Percentiles rank a stretch among this genome's conserved stretches.
phyloP scores from a whole-genome alignment of 2,329 filamentous ascomycete genomes.

The Dactylellina cionopaga region DNA sequence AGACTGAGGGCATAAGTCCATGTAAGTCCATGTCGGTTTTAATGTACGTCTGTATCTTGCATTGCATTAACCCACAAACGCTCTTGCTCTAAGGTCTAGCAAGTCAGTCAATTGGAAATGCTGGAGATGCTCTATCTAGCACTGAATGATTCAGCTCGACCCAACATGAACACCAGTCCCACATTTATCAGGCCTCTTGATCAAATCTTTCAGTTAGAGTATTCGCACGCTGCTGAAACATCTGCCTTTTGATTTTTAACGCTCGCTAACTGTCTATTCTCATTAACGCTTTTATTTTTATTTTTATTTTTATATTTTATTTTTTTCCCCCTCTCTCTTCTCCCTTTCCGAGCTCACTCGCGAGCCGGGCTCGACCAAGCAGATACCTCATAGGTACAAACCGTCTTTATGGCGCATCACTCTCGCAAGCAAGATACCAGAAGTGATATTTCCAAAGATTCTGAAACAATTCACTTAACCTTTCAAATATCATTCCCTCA shows the following conservation, averaged over 20 bases:
- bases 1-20: no score
- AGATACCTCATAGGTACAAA: constrained; percentile 39
- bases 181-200: constrained; percentile 2
- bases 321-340: no score
- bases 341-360: constrained; percentile 38
- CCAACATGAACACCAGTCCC: constrained; percentile 1
- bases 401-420: constrained; percentile 43
- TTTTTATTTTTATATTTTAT: no score
- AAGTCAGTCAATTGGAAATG: constrained; percentile 38
- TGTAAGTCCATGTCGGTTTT: constrained; percentile 27
- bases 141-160: constrained; percentile 24
- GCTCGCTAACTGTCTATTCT: no score
- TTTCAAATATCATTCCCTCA: constrained; percentile 20
- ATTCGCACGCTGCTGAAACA: constrained; percentile 23
- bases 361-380: constrained; percentile 33
- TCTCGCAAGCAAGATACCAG: constrained; percentile 7
- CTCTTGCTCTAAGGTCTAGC: constrained; percentile 30
- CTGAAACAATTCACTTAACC: constrained; percentile 45
- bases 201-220: constrained; percentile 1
- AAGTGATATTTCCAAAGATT: constrained; percentile 18
- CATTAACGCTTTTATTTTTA: no score
- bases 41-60: constrained; percentile 33
- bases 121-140: constrained; percentile 45
- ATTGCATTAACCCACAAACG: constrained; percentile 36
- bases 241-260: constrained; percentile 18